Evolutionary conservation across 257 asterid species (phyloP), one percentile per base, ranked within the genome.

Genomic region (Pogostemon cablin): DNA sequence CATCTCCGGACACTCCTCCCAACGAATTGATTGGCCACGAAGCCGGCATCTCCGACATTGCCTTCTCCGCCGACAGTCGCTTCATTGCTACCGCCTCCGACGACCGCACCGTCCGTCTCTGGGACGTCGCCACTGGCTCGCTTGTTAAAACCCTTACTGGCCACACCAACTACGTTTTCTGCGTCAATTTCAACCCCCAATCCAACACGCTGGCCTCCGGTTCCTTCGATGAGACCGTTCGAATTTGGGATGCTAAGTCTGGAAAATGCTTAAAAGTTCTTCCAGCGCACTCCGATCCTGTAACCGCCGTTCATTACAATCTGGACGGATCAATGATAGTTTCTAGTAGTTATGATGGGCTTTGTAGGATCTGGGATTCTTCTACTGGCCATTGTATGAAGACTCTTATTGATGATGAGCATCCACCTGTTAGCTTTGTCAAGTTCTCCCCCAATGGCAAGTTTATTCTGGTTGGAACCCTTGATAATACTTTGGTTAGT

Each of bases 301-400:
- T 95, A 2, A 95, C 97, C 7, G 89, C 96, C 6, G 97, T 91
- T 17, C 69, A 85, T 75, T 95, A 85, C 73, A 92, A 87, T 70
- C 76, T 88, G 78, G 99, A 95, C 32, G 99, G 99, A 3, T 73
- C 92, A 6, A 40, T 87, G 77, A 91, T 95, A 25, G 97, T 91
- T 3, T 83, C 96, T 12, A 88, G 98, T 52, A 91, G 99, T 64
- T 91, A 89, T 65, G 99, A 95, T 81, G 99, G 99, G 69, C 81
- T 95, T 65, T 95, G 99, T 72, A 83, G 98, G 88, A 86, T 95
- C 77, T 91, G 99, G 99, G 96, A 95, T 81, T 89, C 96, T 67
- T 82, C 96, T 9, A 95, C 99, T 34, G 98, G 99, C 48, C 97
- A 89, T 80, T 95, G 99, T 83, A 70, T 89, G 75, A 95, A 95